A percentile compares a stretch with the other conserved stretches of the same genome.
Evolutionary conservation across 148 eudicot species (phyloP).

Genomic region (Fallopia convolvulus): DNA sequence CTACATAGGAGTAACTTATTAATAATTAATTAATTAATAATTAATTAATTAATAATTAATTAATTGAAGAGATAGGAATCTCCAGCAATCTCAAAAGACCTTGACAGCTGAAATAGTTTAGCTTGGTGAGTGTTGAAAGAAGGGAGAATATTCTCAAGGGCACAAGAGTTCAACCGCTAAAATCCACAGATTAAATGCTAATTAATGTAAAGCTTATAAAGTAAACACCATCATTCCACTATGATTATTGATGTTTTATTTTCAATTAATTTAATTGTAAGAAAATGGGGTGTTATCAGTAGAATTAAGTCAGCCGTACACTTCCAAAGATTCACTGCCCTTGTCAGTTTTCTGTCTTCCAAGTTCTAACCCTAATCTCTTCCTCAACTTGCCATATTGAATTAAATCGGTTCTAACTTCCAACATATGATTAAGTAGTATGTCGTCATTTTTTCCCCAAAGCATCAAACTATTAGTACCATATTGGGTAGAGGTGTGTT

Average conservation of each 20-base stretch:
- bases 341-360: background rate
- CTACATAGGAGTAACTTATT: no score
- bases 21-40: background rate
- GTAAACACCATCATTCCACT: slow-evolving; percentile 3
- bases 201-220: background rate
- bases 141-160: background rate
- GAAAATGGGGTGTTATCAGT: background rate
- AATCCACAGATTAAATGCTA: background rate
- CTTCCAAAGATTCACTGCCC: background rate
- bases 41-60: background rate
- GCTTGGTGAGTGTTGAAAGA: background rate
- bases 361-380: background rate
- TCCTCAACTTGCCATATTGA: background rate
- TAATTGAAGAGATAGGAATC: background rate
- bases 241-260: background rate
- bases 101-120: background rate
- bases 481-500: no score
- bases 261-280: background rate
- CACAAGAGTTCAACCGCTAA: slow-evolving; percentile 2
- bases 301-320: background rate
- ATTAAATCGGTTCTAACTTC: no score
- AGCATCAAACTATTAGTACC: no score
- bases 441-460: no score
- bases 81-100: background rate
- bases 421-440: no score